Evolutionary conservation across 2,329 filamentous ascomycete genomes (phyloP).

Genomic region (Aureobasidium uvarum): DNA sequence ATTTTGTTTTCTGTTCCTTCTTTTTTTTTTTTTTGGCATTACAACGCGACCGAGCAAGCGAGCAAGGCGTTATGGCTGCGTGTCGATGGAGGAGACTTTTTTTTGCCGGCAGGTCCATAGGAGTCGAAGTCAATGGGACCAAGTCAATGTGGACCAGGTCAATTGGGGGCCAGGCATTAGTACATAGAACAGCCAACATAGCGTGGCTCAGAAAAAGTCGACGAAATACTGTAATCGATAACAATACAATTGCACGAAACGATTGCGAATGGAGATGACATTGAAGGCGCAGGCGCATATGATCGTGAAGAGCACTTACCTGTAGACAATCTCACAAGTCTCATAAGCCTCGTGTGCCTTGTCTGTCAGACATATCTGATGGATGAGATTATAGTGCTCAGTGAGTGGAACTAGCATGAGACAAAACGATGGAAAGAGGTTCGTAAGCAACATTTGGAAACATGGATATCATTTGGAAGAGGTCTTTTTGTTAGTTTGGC

Average conservation of each 20-base stretch:
- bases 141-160: no score
- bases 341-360: not conserved
- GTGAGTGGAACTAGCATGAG: no score
- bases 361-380: not conserved
- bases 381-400: no score
- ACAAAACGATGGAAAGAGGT: not conserved
- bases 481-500: not conserved
- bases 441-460: not conserved
- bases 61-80: not conserved
- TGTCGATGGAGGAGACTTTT: not conserved
- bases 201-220: not conserved
- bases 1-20: conserved; percentile 1
- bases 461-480: conserved; percentile 10
- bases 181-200: not conserved
- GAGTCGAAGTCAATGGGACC: no score
- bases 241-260: not conserved
- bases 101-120: not conserved
- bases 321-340: not conserved
- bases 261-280: not conserved
- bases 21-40: not conserved
- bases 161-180: no score
- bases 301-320: not conserved
- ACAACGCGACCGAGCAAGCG: not conserved
- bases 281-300: not conserved
- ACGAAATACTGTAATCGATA: not conserved